Evolutionary conservation across 768 basidiomycete genomes (phyloP), one percentile per base, ranked within the genome.

Genomic region (Psilocybe cubensis): DNA sequence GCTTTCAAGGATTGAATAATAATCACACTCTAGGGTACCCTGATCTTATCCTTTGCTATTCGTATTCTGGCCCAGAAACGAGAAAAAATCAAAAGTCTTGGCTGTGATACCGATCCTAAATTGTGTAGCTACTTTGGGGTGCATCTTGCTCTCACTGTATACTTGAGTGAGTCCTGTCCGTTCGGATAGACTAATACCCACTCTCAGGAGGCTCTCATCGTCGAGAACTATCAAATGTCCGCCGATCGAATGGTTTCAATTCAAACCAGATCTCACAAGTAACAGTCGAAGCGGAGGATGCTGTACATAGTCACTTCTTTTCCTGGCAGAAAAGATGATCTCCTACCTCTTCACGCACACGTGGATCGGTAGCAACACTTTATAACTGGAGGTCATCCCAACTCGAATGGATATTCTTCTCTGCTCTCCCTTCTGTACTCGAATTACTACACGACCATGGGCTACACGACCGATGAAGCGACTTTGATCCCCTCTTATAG

Each of bases 351-450:
- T n/a, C 17, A 4, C 20, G 45, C 25, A 4, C 45, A 46, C 46
- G 46, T 48, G 28, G 24, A 25, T 14, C 45, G 9, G 10, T 28
- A 24, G 45, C 11, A 64, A 64, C 58, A 62, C 56, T 63, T n/a
- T 67, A 67, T 63, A 65, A 49, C 38, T 41, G 29, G 27, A 33
- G 40, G 41, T 20, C 6, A 29, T n/a, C 18, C 24, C 1, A 35
- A 12, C 46, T 45, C 14, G 14, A 6, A 18, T 18, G 5, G n/a
- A 14, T 21, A 33, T 23, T 25, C 21, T 24, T 49, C 41, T 25
- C 38, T 23, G 14, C 43, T 41, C 20, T 20, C 41, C 24, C 41
- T 18, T 45, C 23, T 46, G 45, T 21, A 5, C 10, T 20, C 48
- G 29, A 18, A 12, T 9, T 28, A 18, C 31, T 21, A 42, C 14